Evolutionary conservation across 2,329 filamentous ascomycete species (phyloP), one percentile per base, ranked within the genome.

Genomic region (Ophiostoma sp.): DNA sequence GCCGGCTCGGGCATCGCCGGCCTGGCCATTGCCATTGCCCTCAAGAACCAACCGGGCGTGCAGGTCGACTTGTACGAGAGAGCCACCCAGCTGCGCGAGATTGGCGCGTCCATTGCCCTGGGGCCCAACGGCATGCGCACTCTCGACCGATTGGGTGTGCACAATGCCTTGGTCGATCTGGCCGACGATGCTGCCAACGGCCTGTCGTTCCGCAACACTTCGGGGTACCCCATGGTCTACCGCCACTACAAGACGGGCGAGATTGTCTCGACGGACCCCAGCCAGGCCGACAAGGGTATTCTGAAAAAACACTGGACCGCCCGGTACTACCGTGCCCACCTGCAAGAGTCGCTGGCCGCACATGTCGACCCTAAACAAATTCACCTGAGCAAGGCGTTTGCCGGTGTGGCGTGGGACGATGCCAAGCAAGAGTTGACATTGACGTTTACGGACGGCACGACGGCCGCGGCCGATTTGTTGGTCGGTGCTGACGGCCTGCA

Each of bases 401-500:
- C 78, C 9, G 80, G 78, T 2, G 82, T 84, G 0, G 76, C 79
- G 28, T 79, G 78, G 6, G 78, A 81, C 19, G 77, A 78, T 0
- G 69, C 71, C 2, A 75, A 74, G 2, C 74, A 76, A n/a, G 78
- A 78, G 57, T 77, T 81, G 1, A 78, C 82, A 0, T 77, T 88
- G 0, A 77, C 77, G 33, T 88, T 89, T 76, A 79, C 81, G n/a
- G 87, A 88, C 76, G 85, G 84, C 6, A 83, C 81, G 0, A 80
- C 78, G 2, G 80, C 80, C 0, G 77, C 78, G 0, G 85, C 84
- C 0, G 85, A 88, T 75, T 78, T 87, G 55, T 77, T 88, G 31
- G 81, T 89, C 19, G 87, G 86, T 0, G 84, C 86, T 0, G 87
- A 89, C 77, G 87, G 87, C 52, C 84, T 88, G 64, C 84, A 85